Conservation (phyloP, 768 basidiomycete genomes). For the Hericium alpestre region DNA sequence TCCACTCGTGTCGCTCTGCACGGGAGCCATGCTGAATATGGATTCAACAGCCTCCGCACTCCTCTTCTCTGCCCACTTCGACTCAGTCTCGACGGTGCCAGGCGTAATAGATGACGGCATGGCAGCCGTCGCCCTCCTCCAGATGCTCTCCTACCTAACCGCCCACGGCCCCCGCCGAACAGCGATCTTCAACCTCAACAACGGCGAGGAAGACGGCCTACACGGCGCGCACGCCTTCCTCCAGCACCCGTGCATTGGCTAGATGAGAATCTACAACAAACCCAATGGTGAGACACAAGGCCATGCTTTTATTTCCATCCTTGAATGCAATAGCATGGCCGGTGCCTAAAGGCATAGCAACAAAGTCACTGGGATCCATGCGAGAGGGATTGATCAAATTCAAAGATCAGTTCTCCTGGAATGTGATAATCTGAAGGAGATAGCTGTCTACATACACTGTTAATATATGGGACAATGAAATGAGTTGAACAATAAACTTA, state of each 20-base stretch:
- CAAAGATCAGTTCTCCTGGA: too few relatives aligned
- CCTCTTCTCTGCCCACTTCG: constrained; percentile 73
- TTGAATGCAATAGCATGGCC: too few relatives aligned
- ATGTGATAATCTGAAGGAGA: too few relatives aligned
- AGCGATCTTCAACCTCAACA: constrained; percentile 76
- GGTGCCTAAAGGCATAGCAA: too few relatives aligned
- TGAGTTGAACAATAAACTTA: too few relatives aligned
- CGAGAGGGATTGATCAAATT: too few relatives aligned
- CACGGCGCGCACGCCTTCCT: constrained; percentile 64
- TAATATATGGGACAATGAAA: too few relatives aligned
- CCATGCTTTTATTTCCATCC: too few relatives aligned
- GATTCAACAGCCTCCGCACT: constrained; percentile 30
- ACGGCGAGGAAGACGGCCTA: constrained; percentile 73
- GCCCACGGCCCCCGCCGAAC: constrained; percentile 43
- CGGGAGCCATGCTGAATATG: not conserved
- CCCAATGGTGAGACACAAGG: too few relatives aligned
- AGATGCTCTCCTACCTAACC: constrained; percentile 40
- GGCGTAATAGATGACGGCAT: constrained; percentile 77
- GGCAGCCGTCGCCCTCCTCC: constrained; percentile 55
- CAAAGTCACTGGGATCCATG: too few relatives aligned
- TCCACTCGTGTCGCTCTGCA: constrained; percentile 1
- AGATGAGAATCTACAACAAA: too few relatives aligned
- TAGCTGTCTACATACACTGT: too few relatives aligned
- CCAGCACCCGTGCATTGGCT: constrained; percentile 70
- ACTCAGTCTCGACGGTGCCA: constrained; percentile 65